Evolutionary conservation across 140 eudicot genomes (phyloP), one percentile per base, ranked within the genome.

Genomic region (Stevia rebaudiana): DNA sequence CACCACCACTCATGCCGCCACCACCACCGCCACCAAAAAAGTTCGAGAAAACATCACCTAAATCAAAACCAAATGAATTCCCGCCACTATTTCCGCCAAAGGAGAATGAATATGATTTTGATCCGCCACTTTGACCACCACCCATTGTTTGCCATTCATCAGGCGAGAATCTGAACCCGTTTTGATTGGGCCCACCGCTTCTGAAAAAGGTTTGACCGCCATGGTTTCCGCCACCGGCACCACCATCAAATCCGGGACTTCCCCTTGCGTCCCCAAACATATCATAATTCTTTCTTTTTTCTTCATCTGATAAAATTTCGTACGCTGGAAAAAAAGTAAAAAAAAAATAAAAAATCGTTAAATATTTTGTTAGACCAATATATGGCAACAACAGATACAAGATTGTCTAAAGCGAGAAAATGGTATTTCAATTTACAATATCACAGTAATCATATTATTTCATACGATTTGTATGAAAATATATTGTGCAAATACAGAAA

Each of bases 221-320:
- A 3, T 54, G 80, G 56, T 58, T 67, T 36, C 84, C 90, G 11
- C 78, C 71, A n/a, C 78, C 71, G 63, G 52, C 64, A 15, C 95
- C 87, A 46, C 76, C 73, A 46, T 65, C 84, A 65, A 85, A 91
- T 56, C 95, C 95, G 19, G 98, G 92, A 49, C 55, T 78, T 10
- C 85, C 95, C 48, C 68, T 81, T 75, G 85, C 94, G 58, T 92
- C 95, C n/a, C 98, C 98, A 74, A 83, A 92, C 53, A 85, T 75
- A 76, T 92, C 98, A 57, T 92, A 92, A 53, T 92, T 92, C 69
- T 92, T 92, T 78, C 96, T 78, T 70, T 92, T 88, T 44, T 83
- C 81, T 74, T 92, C 96, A 74, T 92, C 95, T 0, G 98, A 92
- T 67, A 92, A 76, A 36, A 92, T 83, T 61, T 92, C 98, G 4